phyloP scores from a whole-genome alignment of 306 rosid species.

The Malus sylvestris region DNA sequence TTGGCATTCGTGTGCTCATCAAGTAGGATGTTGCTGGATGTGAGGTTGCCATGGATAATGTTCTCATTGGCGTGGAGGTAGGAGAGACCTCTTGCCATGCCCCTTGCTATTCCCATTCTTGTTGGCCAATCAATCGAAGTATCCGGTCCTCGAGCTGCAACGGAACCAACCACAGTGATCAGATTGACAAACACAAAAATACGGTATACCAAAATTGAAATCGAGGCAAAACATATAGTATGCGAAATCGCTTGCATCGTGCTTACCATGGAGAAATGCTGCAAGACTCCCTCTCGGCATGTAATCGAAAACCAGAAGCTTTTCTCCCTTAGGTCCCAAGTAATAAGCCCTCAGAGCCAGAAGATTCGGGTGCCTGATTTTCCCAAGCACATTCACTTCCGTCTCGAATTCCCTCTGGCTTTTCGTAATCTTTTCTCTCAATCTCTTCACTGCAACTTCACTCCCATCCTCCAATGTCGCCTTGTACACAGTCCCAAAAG shows the following conservation, averaged over 20 bases:
- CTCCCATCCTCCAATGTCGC: conserved; percentile 91
- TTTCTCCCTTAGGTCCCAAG: conserved; percentile 85
- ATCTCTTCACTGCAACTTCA: conserved; percentile 90
- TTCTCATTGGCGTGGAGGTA: conserved; percentile 68
- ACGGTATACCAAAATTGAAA: not conserved
- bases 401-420: conserved; percentile 74
- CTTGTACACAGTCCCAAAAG: conserved; percentile 89
- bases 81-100: conserved; percentile 59
- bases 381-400: conserved; percentile 63
- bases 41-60: conserved; percentile 77
- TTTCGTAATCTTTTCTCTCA: conserved; percentile 83
- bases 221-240: not conserved
- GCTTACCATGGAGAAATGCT: conserved; percentile 70
- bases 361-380: conserved; percentile 73
- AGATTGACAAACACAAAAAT: not conserved
- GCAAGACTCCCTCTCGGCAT: conserved; percentile 77
- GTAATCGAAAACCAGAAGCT: conserved; percentile 82
- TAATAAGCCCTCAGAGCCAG: conserved; percentile 79
- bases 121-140: conserved; percentile 70
- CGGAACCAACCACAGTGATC: not conserved
- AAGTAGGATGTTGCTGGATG: conserved; percentile 68
- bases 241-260: not conserved
- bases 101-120: conserved; percentile 72
- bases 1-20: conserved; percentile 51
- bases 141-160: conserved; percentile 69